Base-by-base conservation (phyloP, 805 yeast species). In the Kregervanrija delftensis region DNA sequence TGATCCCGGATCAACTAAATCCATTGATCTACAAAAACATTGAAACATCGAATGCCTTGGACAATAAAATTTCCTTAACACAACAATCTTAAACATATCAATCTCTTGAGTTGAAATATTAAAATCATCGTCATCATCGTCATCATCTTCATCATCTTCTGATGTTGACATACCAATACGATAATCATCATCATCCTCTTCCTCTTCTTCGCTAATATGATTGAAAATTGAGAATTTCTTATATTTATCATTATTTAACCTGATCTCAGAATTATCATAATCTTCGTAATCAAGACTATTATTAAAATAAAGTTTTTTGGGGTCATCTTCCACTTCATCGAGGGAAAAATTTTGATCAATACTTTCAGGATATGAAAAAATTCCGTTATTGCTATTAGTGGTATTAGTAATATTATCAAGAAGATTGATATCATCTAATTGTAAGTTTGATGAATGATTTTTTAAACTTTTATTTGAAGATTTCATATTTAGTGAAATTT, bases 41-140 rank as follows among this genome's bases (percentile, higher is more conserved):
- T 52, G 59, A 39, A 58, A 49, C 30, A 54, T 43, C 17, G 57
- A 54, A 41, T 61, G 64, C 33, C 52, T 56, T 6, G 64, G 58
- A 46, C 63, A 60, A 17, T 46, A 40, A 5, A 59, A 43, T 33
- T 52, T 47, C 28, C 50, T 38, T 35, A 57, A 39, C 4, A 49
- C 49, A 3, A 49, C 45, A 16, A 59, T 53, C 34, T 50, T 57
- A 47, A 59, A 59, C 57, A 57, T 51, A 34, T 56, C 50, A 13
- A 59, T 42, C 42, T 59, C 64, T 28, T 57, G 54, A 11, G 44
- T 46, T 1, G 61, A 47, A 12, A 59, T 47, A 30, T 46, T 46
- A 14, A 53, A 39, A 14, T 44, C 44, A 13, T 44, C 46, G 37
- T 48, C 49, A 4, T 48, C 52, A 36, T 47, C 41, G 9, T 35